These are phyloP conservation scores for Dryas drummondii DNA, from an alignment of 306 rosid species.

Conservation along the genomic window DNA sequence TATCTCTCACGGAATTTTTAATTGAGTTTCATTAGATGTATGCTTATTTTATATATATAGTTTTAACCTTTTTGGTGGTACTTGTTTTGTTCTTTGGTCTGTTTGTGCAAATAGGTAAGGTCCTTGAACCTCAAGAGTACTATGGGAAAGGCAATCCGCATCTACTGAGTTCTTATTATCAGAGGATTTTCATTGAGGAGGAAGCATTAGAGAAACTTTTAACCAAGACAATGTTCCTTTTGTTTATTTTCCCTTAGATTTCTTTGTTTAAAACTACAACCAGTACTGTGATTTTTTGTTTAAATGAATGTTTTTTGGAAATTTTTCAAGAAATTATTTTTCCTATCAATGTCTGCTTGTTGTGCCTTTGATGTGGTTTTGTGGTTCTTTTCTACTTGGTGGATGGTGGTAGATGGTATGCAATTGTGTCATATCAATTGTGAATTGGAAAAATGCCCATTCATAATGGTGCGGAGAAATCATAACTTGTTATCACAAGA, in stretches of 20 bases:
- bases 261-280: background rate
- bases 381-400: background rate
- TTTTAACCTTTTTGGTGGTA: background rate
- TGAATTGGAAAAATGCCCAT: too few relatives aligned
- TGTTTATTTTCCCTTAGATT: conserved; percentile 15
- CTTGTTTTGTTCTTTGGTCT: conserved; percentile 3
- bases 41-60: background rate
- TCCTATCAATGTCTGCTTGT: background rate
- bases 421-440: background rate
- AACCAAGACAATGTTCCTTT: conserved; percentile 12
- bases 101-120: conserved; percentile 45
- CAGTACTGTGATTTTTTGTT: background rate
- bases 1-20: background rate
- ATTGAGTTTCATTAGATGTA: background rate
- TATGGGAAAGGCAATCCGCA: conserved; percentile 64
- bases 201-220: background rate
- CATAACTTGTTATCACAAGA: too few relatives aligned
- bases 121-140: conserved; percentile 67
- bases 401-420: background rate
- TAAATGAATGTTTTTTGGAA: background rate
- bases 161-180: conserved; percentile 32
- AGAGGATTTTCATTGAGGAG: background rate
- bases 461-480: too few relatives aligned
- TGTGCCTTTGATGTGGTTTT: background rate
- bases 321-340: background rate